Base-by-base conservation (phyloP, 805 yeast species). In the Saccharomycopsis olivae region DNA sequence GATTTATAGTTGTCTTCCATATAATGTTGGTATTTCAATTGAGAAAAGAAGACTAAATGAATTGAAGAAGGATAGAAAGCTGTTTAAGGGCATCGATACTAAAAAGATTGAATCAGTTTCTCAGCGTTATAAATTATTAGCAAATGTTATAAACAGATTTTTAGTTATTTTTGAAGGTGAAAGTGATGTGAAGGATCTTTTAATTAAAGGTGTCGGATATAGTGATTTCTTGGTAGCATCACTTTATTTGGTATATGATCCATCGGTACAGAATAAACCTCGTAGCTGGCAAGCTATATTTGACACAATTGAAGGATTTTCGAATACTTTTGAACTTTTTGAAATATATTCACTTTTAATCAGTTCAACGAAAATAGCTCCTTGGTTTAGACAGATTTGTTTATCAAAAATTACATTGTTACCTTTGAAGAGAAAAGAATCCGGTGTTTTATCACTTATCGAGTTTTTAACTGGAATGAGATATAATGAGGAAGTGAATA, bases 391-490 rank as follows among this genome's bases (percentile, higher is more conserved):
- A 35, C 47, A 48, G 4, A 61, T 67, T 41, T 63, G 83, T 3
- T 56, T 78, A 35, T 44, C 58, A 0, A 62, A 68, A 35, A 61
- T 89, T 3, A 69, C 79, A 1, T 45, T 55, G 3, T 57, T 85
- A 20, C 80, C 82, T 1, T 54, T 73, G 16, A 56, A 66, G 32
- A 67, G 94, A 18, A 56, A 68, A 2, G 55, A 58, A 1, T 78
- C 80, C 51, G 96, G 97, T 0, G 74, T 92, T 2, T 58, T 71
- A 21, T 68, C 87, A 2, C 58, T 89, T 36, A 66, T 87, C 21
- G 96, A 89, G 56, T 75, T 83, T 47, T 65, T 83, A 1, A 62
- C 82, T 11, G 95, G 95, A 0, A 62, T 83, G 19, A 64, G 95
- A 41, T 94, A 85, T 31, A 66, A 68, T 39, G 89, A 80, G 41